Evolutionary conservation across 1,139 yeast genomes (phyloP).

Genomic region (Hyphopichia fennica): DNA sequence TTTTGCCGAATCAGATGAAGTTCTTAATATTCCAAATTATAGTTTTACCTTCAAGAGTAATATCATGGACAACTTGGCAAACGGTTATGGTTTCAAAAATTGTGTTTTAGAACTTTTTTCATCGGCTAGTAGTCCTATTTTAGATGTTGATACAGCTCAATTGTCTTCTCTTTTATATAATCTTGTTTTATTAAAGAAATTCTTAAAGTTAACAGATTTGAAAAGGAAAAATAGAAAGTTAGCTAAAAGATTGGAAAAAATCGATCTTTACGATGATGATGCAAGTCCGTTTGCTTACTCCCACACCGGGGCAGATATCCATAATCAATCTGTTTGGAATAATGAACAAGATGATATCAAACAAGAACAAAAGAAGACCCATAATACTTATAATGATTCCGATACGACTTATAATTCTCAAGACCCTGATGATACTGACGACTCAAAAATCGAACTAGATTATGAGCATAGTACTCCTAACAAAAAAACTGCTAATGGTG

Average conservation of each 20-base stretch:
- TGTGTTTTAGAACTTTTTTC: conserved; percentile 39
- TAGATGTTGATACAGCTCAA: conserved; percentile 50
- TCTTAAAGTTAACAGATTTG: conserved; percentile 25
- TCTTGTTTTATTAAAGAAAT: conserved; percentile 30
- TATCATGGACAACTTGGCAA: conserved; percentile 36
- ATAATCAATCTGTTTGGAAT: conserved; percentile 1
- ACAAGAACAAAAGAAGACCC: not conserved
- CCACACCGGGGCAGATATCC: not conserved
- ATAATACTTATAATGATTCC: not conserved
- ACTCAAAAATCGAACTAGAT: conserved; percentile 19
- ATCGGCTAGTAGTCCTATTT: conserved; percentile 49
- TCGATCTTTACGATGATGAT: conserved; percentile 5
- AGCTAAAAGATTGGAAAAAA: not conserved
- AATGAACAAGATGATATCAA: not conserved
- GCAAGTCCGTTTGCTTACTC: conserved; percentile 1
- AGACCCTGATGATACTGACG: conserved; percentile 10
- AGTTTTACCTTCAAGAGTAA: conserved; percentile 58
- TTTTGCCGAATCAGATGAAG: conserved; percentile 30
- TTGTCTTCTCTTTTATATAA: conserved; percentile 42
- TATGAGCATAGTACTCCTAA: conserved; percentile 3
- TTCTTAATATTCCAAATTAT: conserved; percentile 53
- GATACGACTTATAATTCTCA: not conserved
- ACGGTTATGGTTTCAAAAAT: conserved; percentile 36
- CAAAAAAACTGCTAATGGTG: not conserved
- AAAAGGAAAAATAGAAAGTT: conserved; percentile 11